Evolutionary conservation across 805 yeast species (phyloP), one percentile per base, ranked within the genome.

Genomic region (Maudiozyma turicensis): DNA sequence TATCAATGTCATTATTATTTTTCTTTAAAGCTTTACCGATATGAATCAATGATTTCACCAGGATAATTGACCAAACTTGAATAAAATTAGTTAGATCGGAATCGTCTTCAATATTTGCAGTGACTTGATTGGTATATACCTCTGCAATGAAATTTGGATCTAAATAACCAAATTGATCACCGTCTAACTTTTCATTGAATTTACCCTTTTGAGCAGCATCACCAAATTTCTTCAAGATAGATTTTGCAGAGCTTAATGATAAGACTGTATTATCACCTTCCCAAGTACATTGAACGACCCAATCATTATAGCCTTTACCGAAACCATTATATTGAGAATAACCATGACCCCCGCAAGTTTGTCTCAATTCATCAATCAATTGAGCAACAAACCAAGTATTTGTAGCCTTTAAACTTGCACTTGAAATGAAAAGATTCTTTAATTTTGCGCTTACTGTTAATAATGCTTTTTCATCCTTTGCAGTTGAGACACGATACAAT

Each of bases 251-350:
- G 48, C 88, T 82, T 67, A 87, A 80, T 2, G 89, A 85, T 54
- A 90, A 74, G 42, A 90, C 84, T 60, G 82, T 89, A 72, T 90
- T 90, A 68, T 90, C 97, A 67, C 97, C 97, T 72, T 90, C 97
- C 97, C 97, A 90, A 15, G 97, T 90, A 69, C 96, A 89, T 71
- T 90, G 96, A 40, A 90, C 96, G n/a, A 86, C 96, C 87, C 95
- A 91, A 66, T 90, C 97, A 53, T 77, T 77, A 72, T 80, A 87
- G 10, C 89, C 89, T 64, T 84, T 86, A 40, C 95, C 96, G 64
- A 90, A 86, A 1, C 90, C 95, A 55, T 87, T 80, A 68, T 90
- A 90, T n/a, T 89, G 80, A 28, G 95, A 87, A 70, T 90, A 90
- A 40, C 97, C 97, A 68, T 86, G 96, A 33, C 97, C 97, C 65